These are phyloP conservation scores for Pleoardoris graminearum DNA, from an alignment of 2,329 filamentous ascomycete species.

Conservation along the genomic window DNA sequence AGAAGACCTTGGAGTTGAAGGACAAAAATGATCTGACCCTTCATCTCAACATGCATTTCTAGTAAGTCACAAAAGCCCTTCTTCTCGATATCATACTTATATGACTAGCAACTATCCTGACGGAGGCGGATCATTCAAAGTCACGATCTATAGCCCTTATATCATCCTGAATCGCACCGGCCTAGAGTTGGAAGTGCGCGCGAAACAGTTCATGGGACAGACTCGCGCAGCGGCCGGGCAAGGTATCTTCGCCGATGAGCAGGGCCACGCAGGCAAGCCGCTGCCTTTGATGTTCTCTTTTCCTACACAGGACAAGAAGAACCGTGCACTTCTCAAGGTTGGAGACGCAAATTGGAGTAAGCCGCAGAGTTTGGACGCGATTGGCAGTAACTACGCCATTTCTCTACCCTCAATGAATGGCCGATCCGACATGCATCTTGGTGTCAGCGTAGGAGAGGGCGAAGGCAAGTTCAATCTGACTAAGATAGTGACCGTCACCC, in stretches of 20 bases:
- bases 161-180: constrained; percentile 95
- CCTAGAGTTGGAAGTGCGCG: constrained; percentile 81
- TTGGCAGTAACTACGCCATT: constrained; percentile 89
- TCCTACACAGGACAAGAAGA: constrained; percentile 83
- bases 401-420: constrained; percentile 73
- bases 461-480: constrained; percentile 98
- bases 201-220: constrained; percentile 84
- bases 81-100: constrained; percentile 16
- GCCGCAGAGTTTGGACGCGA: constrained; percentile 95
- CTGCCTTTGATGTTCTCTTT: constrained; percentile 97
- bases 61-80: constrained; percentile 49
- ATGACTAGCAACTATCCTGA: constrained; percentile 70
- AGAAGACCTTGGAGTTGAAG: constrained; percentile 77
- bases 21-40: constrained; percentile 80
- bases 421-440: constrained; percentile 83
- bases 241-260: constrained; percentile 61
- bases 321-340: constrained; percentile 84
- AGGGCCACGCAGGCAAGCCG: constrained; percentile 69
- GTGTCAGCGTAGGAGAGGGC: constrained; percentile 84
- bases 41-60: constrained; percentile 87
- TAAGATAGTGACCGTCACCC: constrained; percentile 90
- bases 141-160: constrained; percentile 93
- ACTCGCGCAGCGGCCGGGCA: constrained; percentile 84
- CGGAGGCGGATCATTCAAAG: constrained; percentile 92
- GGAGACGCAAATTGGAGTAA: constrained; percentile 95